A percentile compares a stretch with the other conserved stretches of the same genome.
These are phyloP conservation scores for Oleoguttula mirabilis DNA, from an alignment of 495 filamentous ascomycete species.

Conservation along the genomic window DNA sequence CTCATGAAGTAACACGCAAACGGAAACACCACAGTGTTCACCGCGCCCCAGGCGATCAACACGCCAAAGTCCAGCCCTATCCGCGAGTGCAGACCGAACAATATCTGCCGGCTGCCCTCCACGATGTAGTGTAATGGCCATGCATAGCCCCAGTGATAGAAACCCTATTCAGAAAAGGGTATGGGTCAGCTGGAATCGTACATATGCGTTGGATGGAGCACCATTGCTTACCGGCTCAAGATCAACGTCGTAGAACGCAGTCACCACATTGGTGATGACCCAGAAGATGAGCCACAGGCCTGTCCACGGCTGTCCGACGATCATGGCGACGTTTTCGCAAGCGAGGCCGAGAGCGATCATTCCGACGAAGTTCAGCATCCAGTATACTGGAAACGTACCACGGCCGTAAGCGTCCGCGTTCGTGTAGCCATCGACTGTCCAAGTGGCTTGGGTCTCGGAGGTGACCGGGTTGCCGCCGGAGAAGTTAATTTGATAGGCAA, in stretches of 20 bases:
- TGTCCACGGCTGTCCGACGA: slow-evolving; percentile 55
- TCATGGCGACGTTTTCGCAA: slow-evolving; percentile 62
- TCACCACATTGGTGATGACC: slow-evolving; percentile 60
- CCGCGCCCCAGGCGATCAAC: slow-evolving; percentile 47
- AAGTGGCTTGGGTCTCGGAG: slow-evolving; percentile 33
- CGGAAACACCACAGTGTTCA: slow-evolving; percentile 48
- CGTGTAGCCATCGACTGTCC: slow-evolving; percentile 34
- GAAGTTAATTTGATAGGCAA: slow-evolving; percentile 57
- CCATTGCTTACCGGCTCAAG: slow-evolving; percentile 45
- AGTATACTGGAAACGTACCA: slow-evolving; percentile 55
- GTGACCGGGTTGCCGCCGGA: slow-evolving; percentile 19
- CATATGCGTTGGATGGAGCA: too few species aligned
- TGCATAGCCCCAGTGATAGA: slow-evolving; percentile 55
- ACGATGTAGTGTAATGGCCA: slow-evolving; percentile 57
- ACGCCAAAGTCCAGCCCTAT: slow-evolving; percentile 56
- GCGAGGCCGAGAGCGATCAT: slow-evolving; percentile 58
- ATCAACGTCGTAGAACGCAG: slow-evolving; percentile 51
- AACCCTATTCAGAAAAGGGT: too few species aligned
- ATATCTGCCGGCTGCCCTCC: slow-evolving; percentile 46
- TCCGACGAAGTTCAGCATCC: slow-evolving; percentile 63
- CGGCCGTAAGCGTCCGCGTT: slow-evolving; percentile 44
- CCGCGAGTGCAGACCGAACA: slow-evolving; percentile 50
- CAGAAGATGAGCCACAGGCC: slow-evolving; percentile 64
- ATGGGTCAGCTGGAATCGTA: too few species aligned
- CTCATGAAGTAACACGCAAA: slow-evolving; percentile 47